Conservation (phyloP, 2,329 filamentous ascomycete species). For the Penicillium expansum region DNA sequence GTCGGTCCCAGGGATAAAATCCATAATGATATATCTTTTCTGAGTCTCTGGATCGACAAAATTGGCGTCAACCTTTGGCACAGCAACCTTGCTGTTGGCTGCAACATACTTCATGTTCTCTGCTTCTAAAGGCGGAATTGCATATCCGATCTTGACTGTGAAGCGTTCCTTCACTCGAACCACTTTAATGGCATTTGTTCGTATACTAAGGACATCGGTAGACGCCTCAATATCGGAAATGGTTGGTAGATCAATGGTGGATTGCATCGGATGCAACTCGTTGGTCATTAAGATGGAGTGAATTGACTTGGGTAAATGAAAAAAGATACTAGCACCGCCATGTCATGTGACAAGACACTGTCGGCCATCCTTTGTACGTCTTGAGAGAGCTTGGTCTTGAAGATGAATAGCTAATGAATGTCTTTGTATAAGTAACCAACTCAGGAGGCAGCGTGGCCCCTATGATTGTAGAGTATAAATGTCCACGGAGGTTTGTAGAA, state of each 20-base stretch:
- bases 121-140: conserved; percentile 16
- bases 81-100: too few species aligned
- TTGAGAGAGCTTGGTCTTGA: not conserved
- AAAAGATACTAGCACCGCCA: not conserved
- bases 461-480: not conserved
- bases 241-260: too few species aligned
- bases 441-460: not conserved
- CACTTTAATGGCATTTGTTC: conserved; percentile 15
- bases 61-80: conserved; percentile 6
- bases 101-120: conserved; percentile 19
- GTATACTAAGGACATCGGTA: conserved; percentile 10
- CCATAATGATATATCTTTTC: conserved; percentile 21
- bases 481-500: not conserved
- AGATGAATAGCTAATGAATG: not conserved
- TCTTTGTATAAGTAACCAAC: not conserved
- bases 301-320: not conserved
- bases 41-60: conserved; percentile 14
- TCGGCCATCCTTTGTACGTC: not conserved
- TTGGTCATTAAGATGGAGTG: not conserved
- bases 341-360: not conserved
- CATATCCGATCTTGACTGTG: conserved; percentile 17
- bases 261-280: too few species aligned
- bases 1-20: conserved; percentile 13
- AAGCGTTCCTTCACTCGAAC: conserved; percentile 21
- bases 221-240: too few species aligned